phyloP scores from a whole-genome alignment of 1,284 basidiomycete genomes.

The Trichosporon sp. region DNA sequence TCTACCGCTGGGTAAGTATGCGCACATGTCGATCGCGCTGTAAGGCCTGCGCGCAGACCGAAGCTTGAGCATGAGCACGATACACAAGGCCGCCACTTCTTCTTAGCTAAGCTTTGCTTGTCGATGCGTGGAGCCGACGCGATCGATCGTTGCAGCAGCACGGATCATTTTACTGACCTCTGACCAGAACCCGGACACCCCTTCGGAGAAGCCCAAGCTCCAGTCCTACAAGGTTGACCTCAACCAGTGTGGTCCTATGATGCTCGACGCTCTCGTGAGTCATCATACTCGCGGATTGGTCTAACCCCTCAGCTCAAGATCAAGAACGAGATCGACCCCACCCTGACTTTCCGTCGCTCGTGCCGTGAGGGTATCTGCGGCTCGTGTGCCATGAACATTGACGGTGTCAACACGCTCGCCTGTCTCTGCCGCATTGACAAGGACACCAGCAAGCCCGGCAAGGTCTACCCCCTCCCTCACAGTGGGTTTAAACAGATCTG shows the following conservation, averaged over 20 bases:
- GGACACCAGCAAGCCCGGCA: constrained; percentile 63
- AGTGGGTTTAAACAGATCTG: constrained; percentile 56
- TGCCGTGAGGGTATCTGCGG: constrained; percentile 99
- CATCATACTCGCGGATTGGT: too few relatives aligned
- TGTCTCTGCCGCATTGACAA: constrained; percentile 95
- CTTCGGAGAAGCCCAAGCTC: constrained; percentile 81
- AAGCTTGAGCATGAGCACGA: neutral
- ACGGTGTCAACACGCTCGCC: constrained; percentile 95
- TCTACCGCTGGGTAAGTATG: constrained; percentile 81
- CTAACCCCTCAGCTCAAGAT: constrained; percentile 74
- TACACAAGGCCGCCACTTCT: neutral
- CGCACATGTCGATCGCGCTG: neutral
- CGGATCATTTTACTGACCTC: neutral
- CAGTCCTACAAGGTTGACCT: constrained; percentile 92
- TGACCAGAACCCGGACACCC: constrained; percentile 87
- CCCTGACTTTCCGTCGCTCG: constrained; percentile 90
- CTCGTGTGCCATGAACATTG: constrained; percentile 98
- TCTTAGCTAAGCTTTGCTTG: neutral
- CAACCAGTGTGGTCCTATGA: constrained; percentile 94
- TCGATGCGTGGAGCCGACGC: neutral
- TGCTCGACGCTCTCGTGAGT: constrained; percentile 54
- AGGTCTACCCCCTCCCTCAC: constrained; percentile 98
- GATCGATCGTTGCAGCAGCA: neutral
- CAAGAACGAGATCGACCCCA: constrained; percentile 96
- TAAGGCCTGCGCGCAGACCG: neutral